Base-by-base conservation (phyloP, 257 asterid genomes). In the Solanum piurae region DNA sequence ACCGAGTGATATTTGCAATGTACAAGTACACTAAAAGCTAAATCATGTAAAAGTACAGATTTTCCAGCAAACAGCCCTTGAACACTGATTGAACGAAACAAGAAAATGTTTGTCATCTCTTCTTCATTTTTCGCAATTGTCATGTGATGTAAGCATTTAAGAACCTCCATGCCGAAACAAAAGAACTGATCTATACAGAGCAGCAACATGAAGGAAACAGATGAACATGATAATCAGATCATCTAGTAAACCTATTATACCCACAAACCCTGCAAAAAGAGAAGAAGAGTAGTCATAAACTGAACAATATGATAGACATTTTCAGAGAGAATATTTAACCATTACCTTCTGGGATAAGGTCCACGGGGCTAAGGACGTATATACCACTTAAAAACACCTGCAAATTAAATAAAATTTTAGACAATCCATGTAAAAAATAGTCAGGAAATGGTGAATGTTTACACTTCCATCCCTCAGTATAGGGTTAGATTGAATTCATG, bases 141-240 rank as follows among this genome's bases (percentile, higher is more conserved):
- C 18, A 38, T 85, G 20, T 68, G 82, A 85, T 37, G 82, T 4
- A 38, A 85, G 31, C 27, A 14, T 44, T 83, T 86, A 91, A 84
- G 93, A 46, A 90, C 98, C 98, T 88, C 99, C 94, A 86, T 96
- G 98, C 87, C 98, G 98, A 60, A 87, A 36, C 69, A 95, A 91
- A 68, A 97, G 99, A 89, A 95, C 94, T 88, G 98, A 93, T 83
- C 99, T 96, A 87, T 97, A 97, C 83, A 97, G 95, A 88, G 99
- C 96, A 90, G 98, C 98, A 86, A 97, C 94, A 71, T 96, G 96
- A 87, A 97, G 90, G 94, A 96, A 95, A 92, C 96, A 93, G 58
- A 94, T 87, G 90, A 97, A 89, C 87, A 92, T 88, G 87, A 97
- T 91, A 62, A 97, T 92, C 86, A 93, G 68, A 93, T 95, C 99